phyloP scores from a whole-genome alignment of 441 rosid species.

The Gossypium laxum region DNA sequence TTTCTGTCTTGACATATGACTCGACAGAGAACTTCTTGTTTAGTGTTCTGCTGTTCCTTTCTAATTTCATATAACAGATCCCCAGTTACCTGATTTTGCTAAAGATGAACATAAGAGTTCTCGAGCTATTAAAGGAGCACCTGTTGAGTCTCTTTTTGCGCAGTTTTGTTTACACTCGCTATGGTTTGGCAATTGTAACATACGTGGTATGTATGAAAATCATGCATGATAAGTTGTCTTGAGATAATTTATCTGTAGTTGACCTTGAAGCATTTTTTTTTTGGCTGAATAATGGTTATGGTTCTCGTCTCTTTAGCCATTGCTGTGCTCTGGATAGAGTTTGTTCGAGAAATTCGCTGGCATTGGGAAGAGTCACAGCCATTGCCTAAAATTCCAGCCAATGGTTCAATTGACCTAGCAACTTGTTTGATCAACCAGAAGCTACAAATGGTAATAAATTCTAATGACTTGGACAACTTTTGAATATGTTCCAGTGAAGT shows the following conservation, averaged over 20 bases:
- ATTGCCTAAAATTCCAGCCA: conserved; percentile 59
- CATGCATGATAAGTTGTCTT: background rate
- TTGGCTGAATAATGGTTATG: conserved; percentile 14
- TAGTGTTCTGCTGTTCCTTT: background rate
- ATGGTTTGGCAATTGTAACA: conserved; percentile 90
- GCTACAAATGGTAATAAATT: conserved; percentile 70
- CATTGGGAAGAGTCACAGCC: conserved; percentile 95
- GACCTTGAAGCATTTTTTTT: conserved; percentile 12
- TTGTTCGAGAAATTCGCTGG: conserved; percentile 94
- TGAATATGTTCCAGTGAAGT: background rate
- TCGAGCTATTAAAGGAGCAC: conserved; percentile 82
- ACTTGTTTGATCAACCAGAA: conserved; percentile 88
- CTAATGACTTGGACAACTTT: conserved; percentile 3
- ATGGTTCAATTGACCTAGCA: conserved; percentile 68
- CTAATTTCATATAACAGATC: conserved; percentile 31
- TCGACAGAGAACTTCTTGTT: background rate
- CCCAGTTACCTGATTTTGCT: conserved; percentile 35
- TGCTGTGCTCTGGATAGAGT: conserved; percentile 90
- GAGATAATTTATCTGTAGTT: background rate
- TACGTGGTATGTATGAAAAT: conserved; percentile 58
- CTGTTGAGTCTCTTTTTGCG: conserved; percentile 67
- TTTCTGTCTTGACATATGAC: background rate
- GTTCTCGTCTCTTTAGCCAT: conserved; percentile 47
- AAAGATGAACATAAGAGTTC: conserved; percentile 63
- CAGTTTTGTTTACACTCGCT: conserved; percentile 77